Evolutionary conservation across 2,329 filamentous ascomycete genomes (phyloP).

Genomic region (Cladophialophora psammophila): DNA sequence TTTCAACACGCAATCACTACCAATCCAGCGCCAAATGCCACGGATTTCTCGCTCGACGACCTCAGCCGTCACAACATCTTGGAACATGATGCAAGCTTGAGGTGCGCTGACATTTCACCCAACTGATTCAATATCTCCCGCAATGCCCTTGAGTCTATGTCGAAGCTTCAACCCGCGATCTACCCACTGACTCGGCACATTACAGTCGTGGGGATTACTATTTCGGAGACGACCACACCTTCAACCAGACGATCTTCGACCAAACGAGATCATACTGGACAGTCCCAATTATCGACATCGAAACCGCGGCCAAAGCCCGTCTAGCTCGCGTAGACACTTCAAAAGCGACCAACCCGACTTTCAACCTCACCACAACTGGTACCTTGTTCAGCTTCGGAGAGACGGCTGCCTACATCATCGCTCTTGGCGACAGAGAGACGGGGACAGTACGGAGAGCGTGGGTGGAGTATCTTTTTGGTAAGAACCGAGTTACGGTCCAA

Average conservation of each 20-base stretch:
- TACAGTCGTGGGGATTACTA: neutral
- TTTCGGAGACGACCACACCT: neutral
- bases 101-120: neutral
- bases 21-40: conserved; percentile 1
- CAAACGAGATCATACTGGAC: neutral
- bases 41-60: neutral
- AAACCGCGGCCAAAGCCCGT: neutral
- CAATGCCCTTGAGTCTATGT: too few species aligned
- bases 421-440: neutral
- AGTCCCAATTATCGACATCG: neutral
- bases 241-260: conserved; percentile 1
- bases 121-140: too few species aligned
- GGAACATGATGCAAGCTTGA: conserved; percentile 2
- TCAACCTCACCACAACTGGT: neutral
- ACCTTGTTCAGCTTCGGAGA: neutral
- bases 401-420: neutral
- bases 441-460: neutral
- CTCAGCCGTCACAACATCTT: conserved; percentile 3
- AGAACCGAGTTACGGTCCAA: neutral
- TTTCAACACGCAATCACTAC: neutral
- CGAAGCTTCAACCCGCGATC: too few species aligned
- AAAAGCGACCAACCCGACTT: neutral
- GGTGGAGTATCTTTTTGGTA: conserved; percentile 1
- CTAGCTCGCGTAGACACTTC: neutral
- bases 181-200: too few species aligned